Percentiles rank a stretch among this genome's conserved stretches.
phyloP scores from a whole-genome alignment of 768 basidiomycete genomes.

The Pisolithus microcarpus region DNA sequence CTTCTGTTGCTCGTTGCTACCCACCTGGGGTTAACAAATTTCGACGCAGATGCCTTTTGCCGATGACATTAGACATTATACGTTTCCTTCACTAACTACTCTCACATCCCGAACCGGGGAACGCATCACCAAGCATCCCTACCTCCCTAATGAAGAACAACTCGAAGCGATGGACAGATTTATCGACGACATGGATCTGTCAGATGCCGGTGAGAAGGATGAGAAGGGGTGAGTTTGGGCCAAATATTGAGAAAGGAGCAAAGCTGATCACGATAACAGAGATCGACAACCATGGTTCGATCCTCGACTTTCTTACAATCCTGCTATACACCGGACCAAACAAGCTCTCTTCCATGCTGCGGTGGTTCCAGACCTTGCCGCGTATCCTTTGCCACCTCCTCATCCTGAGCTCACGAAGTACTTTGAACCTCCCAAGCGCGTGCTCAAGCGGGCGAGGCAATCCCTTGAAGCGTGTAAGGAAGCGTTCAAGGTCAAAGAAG shows the following conservation, averaged over 20 bases:
- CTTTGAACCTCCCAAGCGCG: constrained; percentile 67
- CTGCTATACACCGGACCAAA: constrained; percentile 83
- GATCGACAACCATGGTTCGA: constrained; percentile 69
- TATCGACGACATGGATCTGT: constrained; percentile 86
- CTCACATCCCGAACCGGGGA: constrained; percentile 75
- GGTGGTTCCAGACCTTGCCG: constrained; percentile 62
- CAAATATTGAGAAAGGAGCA: not conserved
- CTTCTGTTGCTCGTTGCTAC: not conserved
- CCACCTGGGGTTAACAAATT: not conserved
- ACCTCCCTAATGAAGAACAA: constrained; percentile 74
- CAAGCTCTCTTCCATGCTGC: constrained; percentile 91
- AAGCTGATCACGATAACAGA: constrained; percentile 30
- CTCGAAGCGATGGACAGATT: constrained; percentile 78
- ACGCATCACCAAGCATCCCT: constrained; percentile 65
- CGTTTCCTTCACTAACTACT: constrained; percentile 72
- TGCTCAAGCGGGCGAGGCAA: constrained; percentile 52
- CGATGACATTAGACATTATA: constrained; percentile 85
- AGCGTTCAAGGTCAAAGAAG: constrained; percentile 72
- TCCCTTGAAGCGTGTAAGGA: constrained; percentile 56
- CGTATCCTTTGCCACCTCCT: constrained; percentile 74
- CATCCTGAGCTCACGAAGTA: constrained; percentile 82
- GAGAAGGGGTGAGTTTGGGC: constrained; percentile 56
- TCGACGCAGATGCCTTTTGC: constrained; percentile 83
- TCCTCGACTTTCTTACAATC: constrained; percentile 73
- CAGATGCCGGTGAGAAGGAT: constrained; percentile 65